Conservation (phyloP, 371 early-diverging fungal species). For the Mucor irregularis region DNA sequence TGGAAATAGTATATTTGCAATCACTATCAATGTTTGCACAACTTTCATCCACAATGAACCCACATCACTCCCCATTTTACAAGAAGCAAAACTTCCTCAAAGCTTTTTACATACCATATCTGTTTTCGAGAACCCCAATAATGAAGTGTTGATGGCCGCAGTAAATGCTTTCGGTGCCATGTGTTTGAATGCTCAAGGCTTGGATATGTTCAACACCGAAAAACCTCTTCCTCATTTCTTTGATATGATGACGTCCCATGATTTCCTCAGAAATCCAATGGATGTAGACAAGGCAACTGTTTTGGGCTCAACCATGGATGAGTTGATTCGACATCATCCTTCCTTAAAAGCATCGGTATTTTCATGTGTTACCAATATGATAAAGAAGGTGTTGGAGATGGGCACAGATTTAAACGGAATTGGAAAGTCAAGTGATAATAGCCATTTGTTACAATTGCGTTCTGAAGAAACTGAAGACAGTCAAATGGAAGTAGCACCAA, state of each 20-base stretch:
- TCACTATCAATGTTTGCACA: conserved; percentile 89
- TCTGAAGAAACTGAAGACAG: background rate
- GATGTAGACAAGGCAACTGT: conserved; percentile 82
- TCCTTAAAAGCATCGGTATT: conserved; percentile 70
- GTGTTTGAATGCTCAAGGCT: conserved; percentile 85
- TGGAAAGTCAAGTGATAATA: conserved; percentile 49
- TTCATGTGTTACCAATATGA: conserved; percentile 65
- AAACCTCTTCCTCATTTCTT: conserved; percentile 78
- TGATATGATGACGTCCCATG: conserved; percentile 71
- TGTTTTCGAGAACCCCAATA: conserved; percentile 63
- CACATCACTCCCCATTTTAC: conserved; percentile 86
- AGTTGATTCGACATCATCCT: conserved; percentile 95
- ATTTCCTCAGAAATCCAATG: conserved; percentile 74
- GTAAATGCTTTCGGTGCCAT: conserved; percentile 96
- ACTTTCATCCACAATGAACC: conserved; percentile 98
- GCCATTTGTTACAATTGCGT: conserved; percentile 33
- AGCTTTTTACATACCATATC: conserved; percentile 73
- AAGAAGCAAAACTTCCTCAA: conserved; percentile 87
- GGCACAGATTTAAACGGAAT: conserved; percentile 33
- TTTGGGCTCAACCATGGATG: conserved; percentile 90
- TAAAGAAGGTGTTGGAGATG: conserved; percentile 56
- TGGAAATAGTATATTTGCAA: conserved; percentile 72
- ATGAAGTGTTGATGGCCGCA: conserved; percentile 79
- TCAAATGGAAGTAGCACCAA: background rate
- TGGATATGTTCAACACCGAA: conserved; percentile 77